These are phyloP conservation scores for Hypholoma sublateritium DNA, from an alignment of 768 basidiomycete genomes.

Conservation along the genomic window DNA sequence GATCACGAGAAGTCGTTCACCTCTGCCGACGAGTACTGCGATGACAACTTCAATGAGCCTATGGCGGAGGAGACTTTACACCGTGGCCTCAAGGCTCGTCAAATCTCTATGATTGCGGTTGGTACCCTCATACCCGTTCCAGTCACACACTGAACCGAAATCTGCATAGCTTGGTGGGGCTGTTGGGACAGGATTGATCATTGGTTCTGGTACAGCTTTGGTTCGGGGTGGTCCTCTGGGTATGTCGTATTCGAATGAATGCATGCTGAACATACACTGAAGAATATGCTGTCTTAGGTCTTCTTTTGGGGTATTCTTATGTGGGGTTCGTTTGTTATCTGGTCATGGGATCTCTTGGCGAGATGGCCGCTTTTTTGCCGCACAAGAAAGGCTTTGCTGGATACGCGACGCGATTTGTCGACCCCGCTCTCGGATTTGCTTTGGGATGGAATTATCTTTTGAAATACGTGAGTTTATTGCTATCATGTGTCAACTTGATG, in stretches of 20 bases:
- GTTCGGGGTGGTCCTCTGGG: slow-evolving; percentile 55
- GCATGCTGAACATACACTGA: background rate
- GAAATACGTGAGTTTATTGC: slow-evolving; percentile 42
- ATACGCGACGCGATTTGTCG: slow-evolving; percentile 64
- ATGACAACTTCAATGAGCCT: slow-evolving; percentile 33
- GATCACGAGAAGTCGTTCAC: background rate
- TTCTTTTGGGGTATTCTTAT: slow-evolving; percentile 41
- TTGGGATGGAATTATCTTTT: slow-evolving; percentile 64
- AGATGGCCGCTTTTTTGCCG: slow-evolving; percentile 52
- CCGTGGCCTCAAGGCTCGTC: slow-evolving; percentile 49
- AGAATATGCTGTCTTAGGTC: slow-evolving; percentile 15
- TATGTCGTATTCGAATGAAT: slow-evolving; percentile 11
- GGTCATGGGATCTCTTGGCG: slow-evolving; percentile 55
- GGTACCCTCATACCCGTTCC: slow-evolving; percentile 6
- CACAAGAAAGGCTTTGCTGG: slow-evolving; percentile 63
- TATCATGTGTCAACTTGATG: background rate
- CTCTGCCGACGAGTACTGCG: slow-evolving; percentile 17
- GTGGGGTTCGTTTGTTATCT: slow-evolving; percentile 59
- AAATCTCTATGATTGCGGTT: slow-evolving; percentile 58
- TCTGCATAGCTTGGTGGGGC: slow-evolving; percentile 43
- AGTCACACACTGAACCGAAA: background rate
- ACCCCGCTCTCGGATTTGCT: slow-evolving; percentile 68
- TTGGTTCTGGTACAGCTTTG: slow-evolving; percentile 60
- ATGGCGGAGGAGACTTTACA: slow-evolving; percentile 38
- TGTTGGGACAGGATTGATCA: slow-evolving; percentile 56